These are phyloP conservation scores for Starmerella bacillaris DNA, from an alignment of 805 yeast species.

Conservation along the genomic window DNA sequence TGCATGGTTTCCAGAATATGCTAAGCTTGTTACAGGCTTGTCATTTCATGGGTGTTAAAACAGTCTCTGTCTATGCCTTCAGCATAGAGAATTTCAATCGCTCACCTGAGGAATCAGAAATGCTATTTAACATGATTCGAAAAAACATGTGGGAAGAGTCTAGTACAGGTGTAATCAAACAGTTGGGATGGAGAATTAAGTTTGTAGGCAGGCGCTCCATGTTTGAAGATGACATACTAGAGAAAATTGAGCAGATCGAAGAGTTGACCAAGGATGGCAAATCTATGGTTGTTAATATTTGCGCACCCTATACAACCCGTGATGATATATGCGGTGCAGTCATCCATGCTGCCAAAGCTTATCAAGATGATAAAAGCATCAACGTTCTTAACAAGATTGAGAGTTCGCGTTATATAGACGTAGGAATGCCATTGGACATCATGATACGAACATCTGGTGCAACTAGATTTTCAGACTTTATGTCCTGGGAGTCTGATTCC, in stretches of 20 bases:
- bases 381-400: slow-evolving; percentile 32
- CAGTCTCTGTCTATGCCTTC: slow-evolving; percentile 87
- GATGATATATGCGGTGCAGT: slow-evolving; percentile 48
- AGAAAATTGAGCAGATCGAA: slow-evolving; percentile 46
- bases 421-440: slow-evolving; percentile 61
- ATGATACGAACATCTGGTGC: slow-evolving; percentile 83
- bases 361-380: slow-evolving; percentile 17
- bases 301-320: slow-evolving; percentile 88
- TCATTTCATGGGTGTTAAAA: slow-evolving; percentile 56
- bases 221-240: slow-evolving; percentile 51
- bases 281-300: slow-evolving; percentile 25
- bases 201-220: slow-evolving; percentile 58
- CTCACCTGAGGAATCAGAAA: slow-evolving; percentile 56
- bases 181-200: slow-evolving; percentile 53
- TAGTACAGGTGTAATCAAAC: slow-evolving; percentile 10
- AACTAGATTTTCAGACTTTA: slow-evolving; percentile 66
- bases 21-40: slow-evolving; percentile 51
- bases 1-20: slow-evolving; percentile 66
- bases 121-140: slow-evolving; percentile 26
- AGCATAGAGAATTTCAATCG: slow-evolving; percentile 90
- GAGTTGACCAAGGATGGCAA: slow-evolving; percentile 39
- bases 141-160: slow-evolving; percentile 19
- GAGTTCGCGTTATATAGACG: slow-evolving; percentile 45
- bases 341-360: slow-evolving; percentile 16
- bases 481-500: slow-evolving; percentile 60